phyloP scores from a whole-genome alignment of 1,139 yeast genomes.

The Yamadazyma taylorii region DNA sequence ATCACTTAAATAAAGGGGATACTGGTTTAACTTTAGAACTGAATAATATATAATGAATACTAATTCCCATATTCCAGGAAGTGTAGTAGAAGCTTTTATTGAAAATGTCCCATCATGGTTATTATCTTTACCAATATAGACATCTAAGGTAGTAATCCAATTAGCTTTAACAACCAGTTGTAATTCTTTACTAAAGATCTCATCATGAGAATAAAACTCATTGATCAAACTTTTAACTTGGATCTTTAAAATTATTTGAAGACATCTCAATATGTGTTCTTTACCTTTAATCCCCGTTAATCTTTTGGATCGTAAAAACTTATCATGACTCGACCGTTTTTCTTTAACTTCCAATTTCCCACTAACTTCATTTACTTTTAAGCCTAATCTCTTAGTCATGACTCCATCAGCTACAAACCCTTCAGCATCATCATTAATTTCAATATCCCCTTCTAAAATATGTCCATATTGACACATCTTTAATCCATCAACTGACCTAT shows the following conservation, averaged over 20 bases:
- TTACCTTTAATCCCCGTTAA: constrained; percentile 58
- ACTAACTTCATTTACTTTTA: constrained; percentile 12
- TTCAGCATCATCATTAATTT: constrained; percentile 72
- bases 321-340: constrained; percentile 30
- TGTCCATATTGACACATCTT: constrained; percentile 89
- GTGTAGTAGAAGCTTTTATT: constrained; percentile 16
- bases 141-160: constrained; percentile 46
- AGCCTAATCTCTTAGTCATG: constrained; percentile 56
- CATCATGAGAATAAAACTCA: constrained; percentile 9
- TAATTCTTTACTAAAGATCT: constrained; percentile 22
- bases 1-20: constrained; percentile 41
- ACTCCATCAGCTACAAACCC: constrained; percentile 43
- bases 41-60: constrained; percentile 41
- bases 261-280: constrained; percentile 44
- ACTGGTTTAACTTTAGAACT: constrained; percentile 28
- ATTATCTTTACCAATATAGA: constrained; percentile 11
- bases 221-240: constrained; percentile 43
- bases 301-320: constrained; percentile 13
- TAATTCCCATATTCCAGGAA: constrained; percentile 29
- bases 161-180: constrained; percentile 45
- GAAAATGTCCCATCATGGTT: constrained; percentile 12
- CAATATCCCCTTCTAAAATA: constrained; percentile 77
- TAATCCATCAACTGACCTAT: constrained; percentile 71
- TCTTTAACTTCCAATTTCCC: constrained; percentile 39
- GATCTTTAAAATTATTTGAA: constrained; percentile 54